phyloP scores from a whole-genome alignment of 305 asterid genomes.

The Petunia hybrid region DNA sequence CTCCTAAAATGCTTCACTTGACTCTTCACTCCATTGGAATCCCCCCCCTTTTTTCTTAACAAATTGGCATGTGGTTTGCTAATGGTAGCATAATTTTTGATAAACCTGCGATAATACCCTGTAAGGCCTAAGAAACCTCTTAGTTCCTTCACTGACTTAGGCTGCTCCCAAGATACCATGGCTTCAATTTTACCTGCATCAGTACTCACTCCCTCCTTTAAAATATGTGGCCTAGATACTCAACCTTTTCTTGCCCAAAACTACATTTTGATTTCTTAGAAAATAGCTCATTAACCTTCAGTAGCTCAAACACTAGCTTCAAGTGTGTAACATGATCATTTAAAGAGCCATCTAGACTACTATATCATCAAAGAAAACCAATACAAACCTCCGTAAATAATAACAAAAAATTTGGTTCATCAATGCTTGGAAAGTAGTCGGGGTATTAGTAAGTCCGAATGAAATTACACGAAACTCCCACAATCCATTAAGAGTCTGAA shows the following conservation, averaged over 20 bases:
- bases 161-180: not conserved
- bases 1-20: not conserved
- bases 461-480: not conserved
- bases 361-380: not conserved
- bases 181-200: not conserved
- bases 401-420: not conserved
- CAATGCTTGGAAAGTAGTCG: not conserved
- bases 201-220: not conserved
- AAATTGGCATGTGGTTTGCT: not conserved
- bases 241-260: not conserved
- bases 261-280: not conserved
- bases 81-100: not conserved
- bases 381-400: no score
- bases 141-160: not conserved
- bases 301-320: not conserved
- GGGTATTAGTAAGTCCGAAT: not conserved
- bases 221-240: constrained; percentile 24
- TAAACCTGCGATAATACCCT: not conserved
- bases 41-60: not conserved
- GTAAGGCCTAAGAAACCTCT: constrained; percentile 8
- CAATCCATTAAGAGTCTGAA: no score
- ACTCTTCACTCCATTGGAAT: not conserved
- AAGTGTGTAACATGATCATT: not conserved
- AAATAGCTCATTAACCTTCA: not conserved
- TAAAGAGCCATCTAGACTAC: not conserved